Base-by-base conservation (phyloP, 1,284 basidiomycete genomes). In the Ustilago shanxiensis region DNA sequence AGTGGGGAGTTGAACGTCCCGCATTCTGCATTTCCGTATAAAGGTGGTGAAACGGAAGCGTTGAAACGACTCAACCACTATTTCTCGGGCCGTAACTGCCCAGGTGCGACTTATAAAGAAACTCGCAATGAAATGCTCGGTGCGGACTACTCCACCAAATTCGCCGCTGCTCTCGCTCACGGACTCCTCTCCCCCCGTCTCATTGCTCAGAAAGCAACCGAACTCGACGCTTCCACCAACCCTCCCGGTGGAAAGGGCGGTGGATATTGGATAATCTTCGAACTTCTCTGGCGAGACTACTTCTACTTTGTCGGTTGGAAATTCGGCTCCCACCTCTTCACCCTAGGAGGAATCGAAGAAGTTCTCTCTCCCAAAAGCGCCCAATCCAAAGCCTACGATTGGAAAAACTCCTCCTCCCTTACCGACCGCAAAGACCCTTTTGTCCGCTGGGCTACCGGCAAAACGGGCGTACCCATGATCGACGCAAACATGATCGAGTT, bases 301-400 rank as follows among this genome's bases (percentile, higher is more conserved):
- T 94, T 29, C 91, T 80, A 68, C 64, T 81, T 69, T 63, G 80
- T 83, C 45, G 77, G 74, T 0, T 60, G 65, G 41, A 82, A 82
- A 58, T 83, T 80, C 31, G 79, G 79, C 2, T 69, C 62, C 4
- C 60, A 72, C 45, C 73, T 83, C 29, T 83, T 82, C 66, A 82
- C 79, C 1, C 49, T 81, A 2, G 66, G 70, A 2, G 81, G 81
- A 0, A 81, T 83, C 52, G 79, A 82, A 33, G 69, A 77, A n/a
- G 57, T 56, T 16, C 41, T 80, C 4, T 61, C 72, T 2, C 67
- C 78, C 20, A 69, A 75, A 51, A 33, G 55, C 16, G 80, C 78
- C 10, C n/a, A 51, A 13, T 54, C 61, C 10, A 80, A 79, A 45
- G 60, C 69, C n/a, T 68, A 77, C 61, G 66, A 75, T 22, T 83